Conservation (phyloP, 257 asterid genomes). For the Nicotiana sylvestris region DNA sequence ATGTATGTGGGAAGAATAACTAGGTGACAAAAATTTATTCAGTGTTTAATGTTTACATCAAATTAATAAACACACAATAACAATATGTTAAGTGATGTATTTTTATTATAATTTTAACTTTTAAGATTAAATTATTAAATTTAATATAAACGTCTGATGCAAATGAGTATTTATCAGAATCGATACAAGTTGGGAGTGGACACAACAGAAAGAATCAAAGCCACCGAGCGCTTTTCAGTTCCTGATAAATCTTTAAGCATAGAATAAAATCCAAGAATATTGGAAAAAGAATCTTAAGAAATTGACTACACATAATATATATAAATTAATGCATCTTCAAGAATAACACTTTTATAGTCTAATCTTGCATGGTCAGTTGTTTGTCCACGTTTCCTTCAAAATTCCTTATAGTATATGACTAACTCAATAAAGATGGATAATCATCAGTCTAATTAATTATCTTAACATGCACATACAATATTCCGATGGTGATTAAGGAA, state of each 20-base stretch:
- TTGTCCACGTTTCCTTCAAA: background rate
- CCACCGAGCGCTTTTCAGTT: slow-evolving; percentile 4
- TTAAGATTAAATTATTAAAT: too few species aligned
- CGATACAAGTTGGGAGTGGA: background rate
- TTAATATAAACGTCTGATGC: too few species aligned
- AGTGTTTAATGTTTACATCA: too few species aligned
- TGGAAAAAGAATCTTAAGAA: slow-evolving; percentile 10
- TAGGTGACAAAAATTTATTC: too few species aligned
- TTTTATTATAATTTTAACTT: too few species aligned
- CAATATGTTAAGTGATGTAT: too few species aligned
- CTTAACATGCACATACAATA: background rate
- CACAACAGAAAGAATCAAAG: background rate
- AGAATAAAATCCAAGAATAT: slow-evolving; percentile 7
- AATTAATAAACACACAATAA: too few species aligned
- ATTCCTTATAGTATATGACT: background rate
- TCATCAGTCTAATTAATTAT: background rate
- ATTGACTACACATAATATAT: background rate
- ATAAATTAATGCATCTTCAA: background rate
- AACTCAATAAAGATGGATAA: background rate
- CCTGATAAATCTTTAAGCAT: background rate
- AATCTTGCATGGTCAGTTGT: background rate
- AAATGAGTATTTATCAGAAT: too few species aligned
- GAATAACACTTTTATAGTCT: background rate
- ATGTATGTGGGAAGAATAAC: background rate
- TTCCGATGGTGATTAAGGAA: background rate